Evolutionary conservation across 2,329 filamentous ascomycete genomes (phyloP), one percentile per base, ranked within the genome.

Genomic region (Rhynchosporium graminicola): DNA sequence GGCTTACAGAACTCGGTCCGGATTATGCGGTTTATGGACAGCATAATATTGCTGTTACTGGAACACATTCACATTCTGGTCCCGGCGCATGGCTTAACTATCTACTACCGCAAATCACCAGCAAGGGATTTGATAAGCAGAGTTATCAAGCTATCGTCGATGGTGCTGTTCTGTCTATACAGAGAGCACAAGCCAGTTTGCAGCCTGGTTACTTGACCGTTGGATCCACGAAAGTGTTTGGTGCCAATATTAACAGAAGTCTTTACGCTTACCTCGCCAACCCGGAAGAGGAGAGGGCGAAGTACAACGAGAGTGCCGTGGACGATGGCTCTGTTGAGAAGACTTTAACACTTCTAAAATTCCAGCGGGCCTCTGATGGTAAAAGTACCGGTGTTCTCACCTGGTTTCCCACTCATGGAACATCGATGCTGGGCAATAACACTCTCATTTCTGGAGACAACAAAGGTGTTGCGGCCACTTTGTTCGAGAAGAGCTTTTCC

Each of bases 41-140:
- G 70, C 83, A 90, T 69, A 98, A 97, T 72, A 78, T 97, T 42
- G 94, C 94, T 40, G 84, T 98, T 28, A 96, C 92, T 0, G 94
- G 93, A 59, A 98, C 94, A 0, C 94, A 98, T 75, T 95, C 91
- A 31, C 94, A 98, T 77, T 88, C 92, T 29, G 94, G 93, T 0
- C 93, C 94, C 0, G 94, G 90, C 2, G 94, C 90, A 5, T 98
- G 92, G 92, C 81, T 96, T 74, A 98, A 98, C 77, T 98, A 97
- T 73, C 82, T 98, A 9, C 81, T 97, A 5, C 94, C 93, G 7
- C 93, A 97, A 73, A 89, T 98, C 67, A 95, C 94, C 0, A 93
- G 87, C 71, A 83, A 89, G 63, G 94, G 94, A 0, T 97, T 97
- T 70, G 84, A 92, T 76, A 86, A 87, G 71, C 90, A 96, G 75